phyloP scores from a whole-genome alignment of 2,329 filamentous ascomycete genomes.

The Cladorrhinum sp. region DNA sequence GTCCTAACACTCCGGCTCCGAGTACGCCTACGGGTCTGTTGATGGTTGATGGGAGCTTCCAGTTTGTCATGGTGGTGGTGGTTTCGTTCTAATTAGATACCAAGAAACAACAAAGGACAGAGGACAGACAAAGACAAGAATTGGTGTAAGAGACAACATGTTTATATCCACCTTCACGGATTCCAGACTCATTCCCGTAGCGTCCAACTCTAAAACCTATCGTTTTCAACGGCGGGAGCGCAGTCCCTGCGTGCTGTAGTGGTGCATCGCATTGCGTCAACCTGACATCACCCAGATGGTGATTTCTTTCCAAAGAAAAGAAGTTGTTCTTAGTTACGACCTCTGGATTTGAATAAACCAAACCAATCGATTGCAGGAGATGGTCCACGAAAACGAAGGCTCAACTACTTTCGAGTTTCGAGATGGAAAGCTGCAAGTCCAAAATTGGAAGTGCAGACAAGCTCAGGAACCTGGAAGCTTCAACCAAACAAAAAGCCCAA shows the following conservation, averaged over 20 bases:
- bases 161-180: neutral
- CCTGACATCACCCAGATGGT: neutral
- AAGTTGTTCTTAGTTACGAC: neutral
- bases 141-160: neutral
- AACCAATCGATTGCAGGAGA: no score
- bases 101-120: neutral
- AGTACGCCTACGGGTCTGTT: conserved; percentile 37
- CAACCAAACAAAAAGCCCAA: neutral
- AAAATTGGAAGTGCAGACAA: neutral
- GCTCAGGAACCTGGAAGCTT: neutral
- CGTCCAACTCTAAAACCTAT: neutral
- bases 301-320: neutral
- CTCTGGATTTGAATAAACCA: neutral
- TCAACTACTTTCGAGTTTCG: no score
- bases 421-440: neutral
- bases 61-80: conserved; percentile 5
- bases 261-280: neutral
- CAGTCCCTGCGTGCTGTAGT: neutral
- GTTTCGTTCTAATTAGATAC: neutral
- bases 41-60: conserved; percentile 14
- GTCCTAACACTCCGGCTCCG: conserved; percentile 43
- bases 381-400: no score
- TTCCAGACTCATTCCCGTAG: neutral
- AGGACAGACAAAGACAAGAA: neutral
- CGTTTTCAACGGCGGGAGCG: neutral